Evolutionary conservation across 306 rosid genomes (phyloP).

Genomic region (Carpinus fangiana): DNA sequence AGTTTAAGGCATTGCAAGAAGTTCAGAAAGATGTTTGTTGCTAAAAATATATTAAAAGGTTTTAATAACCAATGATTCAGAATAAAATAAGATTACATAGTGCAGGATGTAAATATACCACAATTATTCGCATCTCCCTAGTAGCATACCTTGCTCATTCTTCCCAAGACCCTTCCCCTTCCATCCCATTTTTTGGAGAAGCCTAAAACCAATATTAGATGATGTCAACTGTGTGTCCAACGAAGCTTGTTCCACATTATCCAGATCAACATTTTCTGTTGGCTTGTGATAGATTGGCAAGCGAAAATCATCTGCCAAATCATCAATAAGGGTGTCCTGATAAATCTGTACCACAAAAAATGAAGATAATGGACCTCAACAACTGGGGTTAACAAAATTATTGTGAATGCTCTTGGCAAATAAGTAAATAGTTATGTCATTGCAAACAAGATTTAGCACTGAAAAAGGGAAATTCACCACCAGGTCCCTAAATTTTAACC

Average conservation of each 20-base stretch:
- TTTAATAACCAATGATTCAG: neutral
- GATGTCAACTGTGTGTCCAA: slow-evolving; percentile 77
- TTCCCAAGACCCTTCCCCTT: slow-evolving; percentile 98
- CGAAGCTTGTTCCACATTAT: slow-evolving; percentile 94
- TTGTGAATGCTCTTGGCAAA: slow-evolving; percentile 3
- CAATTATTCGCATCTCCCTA: neutral
- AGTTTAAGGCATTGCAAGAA: neutral
- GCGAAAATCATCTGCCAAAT: slow-evolving; percentile 70
- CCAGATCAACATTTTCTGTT: slow-evolving; percentile 92
- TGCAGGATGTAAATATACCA: neutral
- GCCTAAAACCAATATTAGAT: slow-evolving; percentile 88
- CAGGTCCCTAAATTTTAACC: too few relatives aligned
- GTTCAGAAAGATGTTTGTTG: neutral
- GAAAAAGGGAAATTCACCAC: neutral
- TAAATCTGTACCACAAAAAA: slow-evolving; percentile 35
- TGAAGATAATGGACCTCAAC: slow-evolving; percentile 13
- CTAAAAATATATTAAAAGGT: neutral
- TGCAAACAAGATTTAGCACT: neutral
- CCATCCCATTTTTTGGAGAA: slow-evolving; percentile 99
- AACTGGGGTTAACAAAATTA: slow-evolving; percentile 12
- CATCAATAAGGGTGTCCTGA: slow-evolving; percentile 54
- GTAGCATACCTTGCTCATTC: slow-evolving; percentile 83
- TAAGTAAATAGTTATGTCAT: neutral
- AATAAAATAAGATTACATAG: neutral
- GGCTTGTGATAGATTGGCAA: slow-evolving; percentile 90